Base-by-base conservation (phyloP, 1,284 basidiomycete species). In the Marasmius oreades region DNA sequence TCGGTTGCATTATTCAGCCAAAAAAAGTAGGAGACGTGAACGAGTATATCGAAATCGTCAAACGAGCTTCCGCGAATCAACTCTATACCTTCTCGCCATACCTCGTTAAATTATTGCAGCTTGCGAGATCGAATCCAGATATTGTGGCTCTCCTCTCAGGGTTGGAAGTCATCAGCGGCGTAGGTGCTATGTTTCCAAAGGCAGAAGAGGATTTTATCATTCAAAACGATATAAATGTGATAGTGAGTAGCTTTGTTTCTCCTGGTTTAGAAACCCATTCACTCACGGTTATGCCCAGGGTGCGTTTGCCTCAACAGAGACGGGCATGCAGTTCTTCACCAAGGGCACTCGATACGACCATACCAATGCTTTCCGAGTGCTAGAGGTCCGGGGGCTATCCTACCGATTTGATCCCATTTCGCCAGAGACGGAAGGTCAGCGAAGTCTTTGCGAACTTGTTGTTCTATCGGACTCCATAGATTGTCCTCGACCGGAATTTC, bases 241-340 rank as follows among this genome's bases (percentile, higher is more conserved):
- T 22, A 5, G 44, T 45, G 11, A 11, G 44, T 43, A 14, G 4
- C 44, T 23, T 45, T 23, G 4, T 23, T 31, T 31, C 5, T 31
- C 28, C 28, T 4, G 28, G 28, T 31, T n/a, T n/a, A n/a, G n/a
- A 31, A 31, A 31, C 5, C 20, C 20, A 6, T n/a, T 42, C 20
- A 6, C 8, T 20, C 28, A 4, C 39, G 1, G 10, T 4, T 51
- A 24, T 31, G 55, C 22, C 37, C 61, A 84, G 80, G 88, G 88
- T 67, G 75, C 86, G 22, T 89, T 88, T 64, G 86, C 86, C 16
- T 87, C 79, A 68, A 89, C 86, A 3, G 88, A 90, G 71, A 28
- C 8, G 6, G 47, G 47, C 11, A 7, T 33, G 4, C 31, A n/a
- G 24, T 14, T 50, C 23, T 1, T 33, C 12, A 33, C 47, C 47